Conservation (phyloP, 345 rosid species). For the Atalantia buxifolia region DNA sequence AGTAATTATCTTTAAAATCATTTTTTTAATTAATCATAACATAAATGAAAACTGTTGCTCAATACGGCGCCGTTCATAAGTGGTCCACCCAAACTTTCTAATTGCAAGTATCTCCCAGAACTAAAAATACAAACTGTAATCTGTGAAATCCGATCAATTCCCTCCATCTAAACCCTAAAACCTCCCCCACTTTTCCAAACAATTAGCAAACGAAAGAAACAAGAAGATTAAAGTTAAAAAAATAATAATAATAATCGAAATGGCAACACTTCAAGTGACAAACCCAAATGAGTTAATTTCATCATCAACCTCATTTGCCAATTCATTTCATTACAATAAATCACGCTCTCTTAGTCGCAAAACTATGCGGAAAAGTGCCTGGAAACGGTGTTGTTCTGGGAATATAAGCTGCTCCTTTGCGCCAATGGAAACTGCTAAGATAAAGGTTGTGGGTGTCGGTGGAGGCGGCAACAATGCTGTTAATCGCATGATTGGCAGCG, state of each 20-base stretch:
- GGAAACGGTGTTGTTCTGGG: slow-evolving; percentile 30
- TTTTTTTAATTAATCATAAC: too few relatives aligned
- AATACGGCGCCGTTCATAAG: not conserved
- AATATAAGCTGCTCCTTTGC: slow-evolving; percentile 58
- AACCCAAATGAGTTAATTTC: slow-evolving; percentile 45
- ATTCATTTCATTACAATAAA: slow-evolving; percentile 16
- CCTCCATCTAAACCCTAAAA: slow-evolving; percentile 46
- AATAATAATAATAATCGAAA: slow-evolving; percentile 8
- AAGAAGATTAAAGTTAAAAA: too few relatives aligned
- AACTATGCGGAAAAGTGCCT: slow-evolving; percentile 19
- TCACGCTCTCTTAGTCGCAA: slow-evolving; percentile 22
- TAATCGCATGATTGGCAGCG: slow-evolving; percentile 95
- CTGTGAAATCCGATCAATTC: not conserved
- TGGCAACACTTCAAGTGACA: slow-evolving; percentile 55
- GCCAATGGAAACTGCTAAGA: slow-evolving; percentile 81
- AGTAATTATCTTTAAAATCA: too few relatives aligned
- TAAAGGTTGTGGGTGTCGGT: slow-evolving; percentile 92
- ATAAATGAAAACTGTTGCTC: too few relatives aligned
- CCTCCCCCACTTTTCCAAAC: not conserved
- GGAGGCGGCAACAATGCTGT: slow-evolving; percentile 99
- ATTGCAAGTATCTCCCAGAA: not conserved
- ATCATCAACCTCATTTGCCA: slow-evolving; percentile 32
- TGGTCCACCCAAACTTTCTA: slow-evolving; percentile 21
- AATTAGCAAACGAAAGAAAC: too few relatives aligned
- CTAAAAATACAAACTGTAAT: not conserved